Percentiles rank a stretch among this genome's conserved stretches.
Evolutionary conservation across 116 monocot species (phyloP).

Genomic region (Papilionanthe hybrid): DNA sequence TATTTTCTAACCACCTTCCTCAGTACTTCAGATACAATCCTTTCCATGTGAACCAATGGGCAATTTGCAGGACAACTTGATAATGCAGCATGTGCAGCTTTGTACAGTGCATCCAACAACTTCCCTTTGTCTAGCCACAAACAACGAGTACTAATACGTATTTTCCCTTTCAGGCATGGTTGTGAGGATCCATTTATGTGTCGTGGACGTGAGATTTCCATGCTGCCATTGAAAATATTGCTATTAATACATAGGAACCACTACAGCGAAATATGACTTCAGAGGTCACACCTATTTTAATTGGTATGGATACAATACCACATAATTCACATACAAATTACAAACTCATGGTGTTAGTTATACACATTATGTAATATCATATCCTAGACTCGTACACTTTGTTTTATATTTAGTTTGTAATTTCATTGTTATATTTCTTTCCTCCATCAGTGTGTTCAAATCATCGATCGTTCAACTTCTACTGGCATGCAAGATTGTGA

Average conservation of each 20-base stretch:
- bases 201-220: constrained; percentile 64
- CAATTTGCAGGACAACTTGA: constrained; percentile 86
- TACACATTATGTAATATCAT: too few relatives aligned
- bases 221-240: constrained; percentile 36
- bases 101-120: constrained; percentile 84
- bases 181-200: constrained; percentile 51
- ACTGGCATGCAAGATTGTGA: too few relatives aligned
- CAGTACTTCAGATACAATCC: constrained; percentile 80
- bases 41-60: constrained; percentile 84
- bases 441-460: too few relatives aligned
- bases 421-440: too few relatives aligned
- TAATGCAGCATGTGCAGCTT: constrained; percentile 88
- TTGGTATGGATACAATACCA: background rate
- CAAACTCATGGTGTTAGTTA: too few relatives aligned
- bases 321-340: too few relatives aligned
- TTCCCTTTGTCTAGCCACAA: constrained; percentile 97
- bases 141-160: constrained; percentile 81
- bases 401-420: too few relatives aligned
- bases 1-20: constrained; percentile 90
- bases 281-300: background rate
- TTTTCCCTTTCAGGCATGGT: constrained; percentile 63
- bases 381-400: too few relatives aligned
- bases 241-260: background rate
- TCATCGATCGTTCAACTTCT: too few relatives aligned
- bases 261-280: background rate